Evolutionary conservation across 2,329 filamentous ascomycete species (phyloP), one percentile per base, ranked within the genome.

Genomic region (Fusarium vanettenii): DNA sequence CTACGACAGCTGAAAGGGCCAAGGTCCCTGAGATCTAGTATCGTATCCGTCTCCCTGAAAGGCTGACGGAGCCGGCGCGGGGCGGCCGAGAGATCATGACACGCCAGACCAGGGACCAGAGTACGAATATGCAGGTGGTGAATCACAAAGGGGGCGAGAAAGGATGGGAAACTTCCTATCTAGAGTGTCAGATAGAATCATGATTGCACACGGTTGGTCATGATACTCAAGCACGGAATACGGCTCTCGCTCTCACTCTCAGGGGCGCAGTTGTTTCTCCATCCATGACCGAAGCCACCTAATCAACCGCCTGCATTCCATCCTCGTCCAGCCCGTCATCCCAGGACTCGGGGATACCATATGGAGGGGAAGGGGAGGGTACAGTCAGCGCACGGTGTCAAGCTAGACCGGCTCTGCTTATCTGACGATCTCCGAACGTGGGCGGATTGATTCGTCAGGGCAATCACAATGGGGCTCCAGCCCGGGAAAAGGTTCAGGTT

Each of bases 361-460:
- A 29, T 18, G 6, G n/a, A 14, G 20, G 3, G 14, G n/a, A 22
- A 48, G 14, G 22, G 22, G 43, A 48, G 22, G 48, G 48, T 52
- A 69, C 67, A 76, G 68, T 74, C 60, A 57, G 68, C 61, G 55
- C 62, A 76, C 73, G 64, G 73, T 76, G 73, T 48, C 37, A 76
- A 9, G 25, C 56, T 55, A 55, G 39, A 10, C 29, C 35, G 11
- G 11, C 27, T 27, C 60, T 68, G 63, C 77, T 79, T 77, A 77
- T 76, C 76, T 73, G 62, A 52, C 60, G 43, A 79, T 79, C 76
- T 80, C 60, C 73, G 78, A 78, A 82, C 81, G 81, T 82, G 81
- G 80, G 79, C 66, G 64, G 62, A 69, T 78, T 82, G 81, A 82
- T 82, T 82, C 80, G 80, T 57, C 70, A 79, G 73, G 75, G 74